Evolutionary conservation across 2,329 filamentous ascomycete genomes (phyloP).

Genomic region (Talaromyces funiculosus): DNA sequence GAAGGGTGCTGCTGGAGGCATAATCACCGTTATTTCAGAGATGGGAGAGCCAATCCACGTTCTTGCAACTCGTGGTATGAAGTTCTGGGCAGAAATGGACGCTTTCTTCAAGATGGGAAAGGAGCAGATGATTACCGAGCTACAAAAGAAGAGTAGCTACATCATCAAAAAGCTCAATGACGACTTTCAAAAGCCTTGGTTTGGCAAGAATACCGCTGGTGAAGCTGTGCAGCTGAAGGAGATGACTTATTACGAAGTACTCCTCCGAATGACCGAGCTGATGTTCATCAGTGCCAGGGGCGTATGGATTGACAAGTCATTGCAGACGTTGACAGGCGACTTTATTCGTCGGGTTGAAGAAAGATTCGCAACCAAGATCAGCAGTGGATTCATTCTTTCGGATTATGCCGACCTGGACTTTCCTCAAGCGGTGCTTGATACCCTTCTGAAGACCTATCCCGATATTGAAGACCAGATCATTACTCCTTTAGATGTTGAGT

Average conservation of each 20-base stretch:
- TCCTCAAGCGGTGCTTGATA: neutral
- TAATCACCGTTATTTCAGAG: constrained; percentile 94
- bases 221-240: constrained; percentile 82
- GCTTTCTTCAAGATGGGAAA: constrained; percentile 97
- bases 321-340: constrained; percentile 77
- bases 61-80: constrained; percentile 88
- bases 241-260: constrained; percentile 89
- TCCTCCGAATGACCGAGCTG: constrained; percentile 78
- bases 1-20: constrained; percentile 81
- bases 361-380: constrained; percentile 49
- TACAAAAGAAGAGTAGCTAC: constrained; percentile 60
- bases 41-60: constrained; percentile 99
- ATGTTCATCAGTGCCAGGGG: constrained; percentile 86
- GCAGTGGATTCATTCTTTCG: neutral
- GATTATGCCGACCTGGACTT: neutral
- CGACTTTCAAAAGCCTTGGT: constrained; percentile 96
- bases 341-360: constrained; percentile 97
- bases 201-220: constrained; percentile 74
- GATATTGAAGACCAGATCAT: constrained; percentile 62
- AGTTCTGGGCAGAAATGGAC: constrained; percentile 98
- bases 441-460: neutral
- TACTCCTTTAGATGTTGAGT: constrained; percentile 95
- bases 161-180: constrained; percentile 69
- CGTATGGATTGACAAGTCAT: constrained; percentile 84
- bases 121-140: constrained; percentile 69